Evolutionary conservation across 768 basidiomycete species (phyloP), one percentile per base, ranked within the genome.

Genomic region (Pleurotus sapidus): DNA sequence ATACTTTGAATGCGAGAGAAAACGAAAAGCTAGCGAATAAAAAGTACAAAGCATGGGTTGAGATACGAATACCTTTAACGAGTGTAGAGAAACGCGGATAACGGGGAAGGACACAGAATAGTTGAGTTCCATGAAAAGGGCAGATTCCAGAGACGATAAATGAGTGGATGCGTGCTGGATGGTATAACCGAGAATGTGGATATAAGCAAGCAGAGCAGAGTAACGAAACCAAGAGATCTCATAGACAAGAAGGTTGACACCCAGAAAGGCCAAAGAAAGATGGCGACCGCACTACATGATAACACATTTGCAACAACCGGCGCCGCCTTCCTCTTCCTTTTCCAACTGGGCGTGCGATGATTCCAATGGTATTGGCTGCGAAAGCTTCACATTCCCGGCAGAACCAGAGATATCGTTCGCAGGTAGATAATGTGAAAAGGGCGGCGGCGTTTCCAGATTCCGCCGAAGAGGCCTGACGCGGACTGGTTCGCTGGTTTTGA

Each of bases 291-390:
- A 14, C 46, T 83, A 93, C 91, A 93, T 93, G 69, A 93, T 80
- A 63, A 89, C 73, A 72, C 91, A 93, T 72, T 87, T 89, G 78
- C 91, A 93, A 67, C 91, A 92, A 39, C 87, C 85, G 27, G 76
- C 81, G 30, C 70, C 75, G 1, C 64, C 68, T 12, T 78, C 80
- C 5, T 86, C 82, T 34, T 84, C 81, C 9, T 73, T 72, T 46
- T 79, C 76, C 25, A 65, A 64, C 46, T 63, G 68, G 67, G 64
- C 42, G 68, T 61, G 27, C 17, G 40, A n/a, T 45, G 24, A 71
- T 68, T 40, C 72, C 64, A 34, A 65, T 66, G 55, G 70, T 68
- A 43, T 62, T 62, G 25, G 66, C 39, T 43, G 47, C 30, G 30
- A 11, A 34, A 11, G 11, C 30, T 34, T 34, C 30, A 34, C 30